Percentiles rank a stretch among this genome's conserved stretches.
Evolutionary conservation across 1,284 basidiomycete genomes (phyloP).

Genomic region (Uromyces viciae-fabae): DNA sequence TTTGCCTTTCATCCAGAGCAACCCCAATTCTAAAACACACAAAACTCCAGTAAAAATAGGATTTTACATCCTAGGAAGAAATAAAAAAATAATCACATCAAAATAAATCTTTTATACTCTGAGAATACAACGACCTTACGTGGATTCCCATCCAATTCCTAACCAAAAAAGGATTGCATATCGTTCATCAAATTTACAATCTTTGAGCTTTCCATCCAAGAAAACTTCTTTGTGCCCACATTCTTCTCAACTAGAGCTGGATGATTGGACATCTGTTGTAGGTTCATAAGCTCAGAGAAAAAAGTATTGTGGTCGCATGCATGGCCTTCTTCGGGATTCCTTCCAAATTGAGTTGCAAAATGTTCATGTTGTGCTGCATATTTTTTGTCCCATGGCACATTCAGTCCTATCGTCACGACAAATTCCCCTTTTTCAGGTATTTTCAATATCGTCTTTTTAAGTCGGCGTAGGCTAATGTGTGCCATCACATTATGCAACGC

Average conservation of each 20-base stretch:
- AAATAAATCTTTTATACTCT: background rate
- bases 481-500: background rate
- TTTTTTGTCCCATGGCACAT: background rate
- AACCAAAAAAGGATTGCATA: background rate
- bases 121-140: background rate
- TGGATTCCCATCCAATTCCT: background rate
- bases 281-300: background rate
- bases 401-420: background rate
- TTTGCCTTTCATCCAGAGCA: background rate
- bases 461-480: background rate
- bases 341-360: background rate
- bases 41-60: background rate
- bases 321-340: background rate
- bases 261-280: background rate
- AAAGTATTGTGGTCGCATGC: background rate
- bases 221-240: background rate
- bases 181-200: background rate
- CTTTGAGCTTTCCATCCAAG: background rate
- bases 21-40: background rate
- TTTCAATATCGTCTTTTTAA: background rate
- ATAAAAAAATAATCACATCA: background rate
- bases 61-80: background rate
- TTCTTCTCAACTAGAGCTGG: background rate
- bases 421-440: background rate
- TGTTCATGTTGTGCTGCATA: background rate